Conservation (phyloP, 1,284 basidiomycete genomes). For the Rhodotorula sp. region DNA sequence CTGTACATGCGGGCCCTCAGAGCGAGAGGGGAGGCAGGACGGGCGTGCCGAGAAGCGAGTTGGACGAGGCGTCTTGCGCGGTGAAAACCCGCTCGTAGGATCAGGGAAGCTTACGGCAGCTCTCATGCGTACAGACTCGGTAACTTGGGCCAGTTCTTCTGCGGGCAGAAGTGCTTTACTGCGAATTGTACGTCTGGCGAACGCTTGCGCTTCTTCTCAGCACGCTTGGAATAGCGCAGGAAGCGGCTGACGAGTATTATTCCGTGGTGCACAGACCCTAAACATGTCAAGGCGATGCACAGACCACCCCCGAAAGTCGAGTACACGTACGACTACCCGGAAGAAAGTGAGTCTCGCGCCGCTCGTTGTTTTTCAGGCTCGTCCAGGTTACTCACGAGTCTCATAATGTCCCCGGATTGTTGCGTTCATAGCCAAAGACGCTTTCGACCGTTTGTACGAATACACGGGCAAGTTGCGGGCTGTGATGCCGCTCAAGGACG, state of each 20-base stretch:
- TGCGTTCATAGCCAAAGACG: conserved; percentile 16
- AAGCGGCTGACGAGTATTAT: too few species aligned
- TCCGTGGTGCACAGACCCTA: neutral
- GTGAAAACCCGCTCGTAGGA: neutral
- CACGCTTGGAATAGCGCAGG: too few species aligned
- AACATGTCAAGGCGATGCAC: conserved; percentile 24
- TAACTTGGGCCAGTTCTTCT: conserved; percentile 3
- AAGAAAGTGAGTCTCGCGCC: conserved; percentile 20
- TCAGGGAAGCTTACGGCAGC: neutral
- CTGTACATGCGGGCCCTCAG: neutral
- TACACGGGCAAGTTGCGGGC: conserved; percentile 73
- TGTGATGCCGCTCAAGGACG: conserved; percentile 63
- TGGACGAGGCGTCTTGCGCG: neutral
- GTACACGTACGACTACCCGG: conserved; percentile 16
- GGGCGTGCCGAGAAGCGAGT: too few species aligned
- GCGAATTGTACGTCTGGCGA: conserved; percentile 1
- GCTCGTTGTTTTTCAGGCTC: neutral
- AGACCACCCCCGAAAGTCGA: neutral
- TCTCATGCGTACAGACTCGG: neutral
- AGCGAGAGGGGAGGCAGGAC: neutral
- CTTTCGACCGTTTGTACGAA: conserved; percentile 5
- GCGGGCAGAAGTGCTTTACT: conserved; percentile 2
- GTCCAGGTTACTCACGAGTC: neutral
- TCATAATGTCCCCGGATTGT: neutral
- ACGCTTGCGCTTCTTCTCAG: neutral